Base-by-base conservation (phyloP, 225 moss, liverwort and hornwort species). In the Straminergon stramineum region DNA sequence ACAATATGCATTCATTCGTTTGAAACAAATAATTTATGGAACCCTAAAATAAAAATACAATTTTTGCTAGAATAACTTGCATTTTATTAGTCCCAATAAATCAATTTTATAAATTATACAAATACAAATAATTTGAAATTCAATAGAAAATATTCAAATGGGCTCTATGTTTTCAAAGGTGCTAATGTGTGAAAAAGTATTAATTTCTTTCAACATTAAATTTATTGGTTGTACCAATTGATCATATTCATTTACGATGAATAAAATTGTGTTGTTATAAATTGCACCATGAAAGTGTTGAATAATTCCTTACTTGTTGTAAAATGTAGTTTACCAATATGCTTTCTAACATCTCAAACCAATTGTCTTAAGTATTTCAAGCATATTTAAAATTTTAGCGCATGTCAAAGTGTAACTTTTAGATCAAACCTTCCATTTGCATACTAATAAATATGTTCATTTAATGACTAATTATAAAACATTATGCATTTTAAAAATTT, bases 151-250 rank as follows among this genome's bases (percentile, higher is more conserved):
- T 69, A 5, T 41, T 27, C 53, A 88, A 69, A 92, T 90, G 92
- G 90, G 87, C 37, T 56, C 82, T 48, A 28, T 84, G 19, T 88
- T 92, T 81, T 86, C 85, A 81, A 90, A 90, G 87, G 87, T 92
- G 43, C 52, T 68, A 80, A 75, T 60, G 64, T 85, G 23, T 87
- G 10, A 41, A 80, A 53, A 79, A 69, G 81, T 75, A 60, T 66
- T 79, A 7, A 78, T 69, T 77, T 79, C 11, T 71, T 64, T 41
- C 13, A 75, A 74, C 8, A 63, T 79, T 55, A n/a, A 65, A 32
- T n/a, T n/a, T 24, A 45, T 24, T 21, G 5, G 3, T 80, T 48
- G 10, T 48, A 23, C 10, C 17, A 27, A 45, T 45, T 53, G 18
- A 53, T 41, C 61, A 24, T 15, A 51, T 34, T 32, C 31, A 83